These are phyloP conservation scores for Trametes meyenii DNA, from an alignment of 768 basidiomycete genomes.

Conservation along the genomic window DNA sequence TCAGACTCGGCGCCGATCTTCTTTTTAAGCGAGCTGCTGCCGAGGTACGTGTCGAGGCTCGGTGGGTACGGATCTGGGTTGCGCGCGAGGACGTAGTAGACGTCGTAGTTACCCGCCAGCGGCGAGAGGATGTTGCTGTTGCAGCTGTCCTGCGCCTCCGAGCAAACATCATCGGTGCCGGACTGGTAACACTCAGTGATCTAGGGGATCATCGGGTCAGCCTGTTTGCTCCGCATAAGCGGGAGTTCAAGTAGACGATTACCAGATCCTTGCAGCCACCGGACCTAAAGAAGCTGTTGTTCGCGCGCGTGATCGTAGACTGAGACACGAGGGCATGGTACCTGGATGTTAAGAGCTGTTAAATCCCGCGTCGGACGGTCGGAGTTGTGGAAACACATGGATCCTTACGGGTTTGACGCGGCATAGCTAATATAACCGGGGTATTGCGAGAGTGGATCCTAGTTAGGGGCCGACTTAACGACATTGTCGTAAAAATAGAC, in stretches of 20 bases:
- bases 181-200: conserved; percentile 56
- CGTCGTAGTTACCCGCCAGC: conserved; percentile 58
- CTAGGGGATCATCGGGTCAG: conserved; percentile 31
- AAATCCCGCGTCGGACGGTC: too few relatives aligned
- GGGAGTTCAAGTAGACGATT: not conserved
- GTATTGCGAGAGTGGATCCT: conserved; percentile 53
- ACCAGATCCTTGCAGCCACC: conserved; percentile 55
- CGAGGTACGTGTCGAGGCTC: conserved; percentile 37
- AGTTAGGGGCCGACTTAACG: not conserved
- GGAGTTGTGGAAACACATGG: not conserved
- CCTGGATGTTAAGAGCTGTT: conserved; percentile 4
- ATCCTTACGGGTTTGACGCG: conserved; percentile 45
- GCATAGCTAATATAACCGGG: conserved; percentile 62
- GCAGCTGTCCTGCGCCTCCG: conserved; percentile 59
- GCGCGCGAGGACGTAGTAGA: conserved; percentile 50
- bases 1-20: conserved; percentile 48
- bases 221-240: not conserved
- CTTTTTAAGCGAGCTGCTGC: conserved; percentile 31
- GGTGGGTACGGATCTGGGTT: conserved; percentile 55
- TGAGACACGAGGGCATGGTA: conserved; percentile 56
- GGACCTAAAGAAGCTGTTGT: conserved; percentile 44
- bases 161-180: conserved; percentile 51
- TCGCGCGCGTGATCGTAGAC: conserved; percentile 45
- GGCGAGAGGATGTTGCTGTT: conserved; percentile 57
- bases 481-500: not conserved